A percentile compares a stretch with the other conserved stretches of the same genome.
These are phyloP conservation scores for Madurella mycetomatis DNA, from an alignment of 2,329 filamentous ascomycete species.

Conservation along the genomic window DNA sequence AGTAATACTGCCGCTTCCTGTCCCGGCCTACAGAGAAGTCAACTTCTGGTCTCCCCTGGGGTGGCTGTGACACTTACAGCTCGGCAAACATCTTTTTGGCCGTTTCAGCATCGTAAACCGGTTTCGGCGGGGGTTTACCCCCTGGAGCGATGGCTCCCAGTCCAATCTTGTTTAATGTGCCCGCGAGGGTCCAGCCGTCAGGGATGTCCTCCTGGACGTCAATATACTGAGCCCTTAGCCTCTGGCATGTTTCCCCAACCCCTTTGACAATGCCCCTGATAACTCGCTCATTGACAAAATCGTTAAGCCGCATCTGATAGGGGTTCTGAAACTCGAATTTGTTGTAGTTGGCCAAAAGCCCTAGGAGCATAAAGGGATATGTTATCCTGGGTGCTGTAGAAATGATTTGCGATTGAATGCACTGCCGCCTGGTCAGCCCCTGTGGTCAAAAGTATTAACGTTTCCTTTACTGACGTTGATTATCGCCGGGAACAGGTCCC, in stretches of 20 bases:
- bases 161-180: conserved; percentile 78
- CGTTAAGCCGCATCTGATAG: conserved; percentile 84
- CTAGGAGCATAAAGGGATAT: conserved; percentile 76
- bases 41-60: not conserved
- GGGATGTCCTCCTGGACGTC: conserved; percentile 85
- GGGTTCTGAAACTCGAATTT: conserved; percentile 99
- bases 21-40: conserved; percentile 56
- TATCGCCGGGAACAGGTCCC: conserved; percentile 87
- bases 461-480: conserved; percentile 67
- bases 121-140: conserved; percentile 56
- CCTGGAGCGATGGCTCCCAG: conserved; percentile 70
- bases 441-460: not conserved
- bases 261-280: conserved; percentile 78
- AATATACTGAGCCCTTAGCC: conserved; percentile 70
- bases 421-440: conserved; percentile 37
- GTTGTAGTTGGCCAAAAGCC: conserved; percentile 93
- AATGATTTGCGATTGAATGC: conserved; percentile 67
- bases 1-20: conserved; percentile 75
- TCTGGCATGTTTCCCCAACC: conserved; percentile 67
- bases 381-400: conserved; percentile 58
- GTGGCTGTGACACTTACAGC: conserved; percentile 54
- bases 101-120: conserved; percentile 68
- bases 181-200: conserved; percentile 80
- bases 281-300: conserved; percentile 88
- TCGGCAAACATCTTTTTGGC: conserved; percentile 75